Evolutionary conservation across 306 rosid species (phyloP).

Genomic region (Mimosa pudica): DNA sequence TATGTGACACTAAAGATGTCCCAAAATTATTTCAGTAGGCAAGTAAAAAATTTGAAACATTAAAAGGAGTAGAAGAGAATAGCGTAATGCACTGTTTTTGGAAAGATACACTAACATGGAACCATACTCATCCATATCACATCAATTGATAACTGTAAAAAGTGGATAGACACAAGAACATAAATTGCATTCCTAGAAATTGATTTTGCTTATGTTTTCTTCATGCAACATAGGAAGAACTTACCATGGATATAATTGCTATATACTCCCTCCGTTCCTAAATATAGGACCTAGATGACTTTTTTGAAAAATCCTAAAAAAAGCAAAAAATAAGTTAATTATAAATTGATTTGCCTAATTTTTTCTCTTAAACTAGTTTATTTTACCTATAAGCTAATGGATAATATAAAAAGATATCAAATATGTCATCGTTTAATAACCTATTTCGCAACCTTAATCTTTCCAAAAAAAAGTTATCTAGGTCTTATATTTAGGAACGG

Average conservation of each 20-base stretch:
- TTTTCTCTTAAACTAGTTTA: too few relatives aligned
- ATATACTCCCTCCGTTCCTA: too few relatives aligned
- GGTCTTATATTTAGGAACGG: too few relatives aligned
- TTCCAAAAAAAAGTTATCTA: too few relatives aligned
- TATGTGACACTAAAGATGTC: slow-evolving; percentile 34
- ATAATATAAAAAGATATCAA: too few relatives aligned
- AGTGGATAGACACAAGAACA: not conserved
- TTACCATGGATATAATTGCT: not conserved
- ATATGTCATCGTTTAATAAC: too few relatives aligned
- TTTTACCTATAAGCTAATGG: too few relatives aligned
- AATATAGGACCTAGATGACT: too few relatives aligned
- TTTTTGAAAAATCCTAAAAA: too few relatives aligned
- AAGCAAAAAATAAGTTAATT: too few relatives aligned
- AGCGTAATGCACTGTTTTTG: not conserved
- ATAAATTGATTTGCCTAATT: too few relatives aligned
- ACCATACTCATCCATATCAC: not conserved
- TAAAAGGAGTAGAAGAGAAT: not conserved
- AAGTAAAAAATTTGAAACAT: not conserved
- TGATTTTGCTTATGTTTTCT: not conserved
- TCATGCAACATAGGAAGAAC: not conserved
- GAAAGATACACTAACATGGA: not conserved
- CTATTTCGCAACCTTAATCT: too few relatives aligned
- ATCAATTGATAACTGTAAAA: not conserved
- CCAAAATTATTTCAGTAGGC: slow-evolving; percentile 73
- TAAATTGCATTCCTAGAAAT: not conserved